phyloP scores from a whole-genome alignment of 768 basidiomycete genomes.

The Hemileccinum impolitum region DNA sequence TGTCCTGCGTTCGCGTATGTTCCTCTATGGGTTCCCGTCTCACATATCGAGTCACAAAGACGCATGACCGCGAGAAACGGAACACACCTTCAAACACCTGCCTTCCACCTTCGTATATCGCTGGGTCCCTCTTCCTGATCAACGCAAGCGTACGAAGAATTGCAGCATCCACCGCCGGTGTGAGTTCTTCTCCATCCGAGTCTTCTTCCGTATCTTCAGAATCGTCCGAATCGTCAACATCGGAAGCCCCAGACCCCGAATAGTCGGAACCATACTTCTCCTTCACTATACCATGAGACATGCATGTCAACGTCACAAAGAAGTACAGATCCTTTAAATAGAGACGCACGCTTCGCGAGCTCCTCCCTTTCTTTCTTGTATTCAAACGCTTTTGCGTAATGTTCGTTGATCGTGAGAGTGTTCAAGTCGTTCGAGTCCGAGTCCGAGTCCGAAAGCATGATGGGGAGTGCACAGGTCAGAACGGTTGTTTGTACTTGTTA shows the following conservation, averaged over 20 bases:
- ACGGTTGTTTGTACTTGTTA: conserved; percentile 25
- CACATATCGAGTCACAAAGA: not conserved
- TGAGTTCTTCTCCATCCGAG: conserved; percentile 92
- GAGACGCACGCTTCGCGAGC: conserved; percentile 63
- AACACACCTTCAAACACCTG: conserved; percentile 76
- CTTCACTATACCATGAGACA: conserved; percentile 50
- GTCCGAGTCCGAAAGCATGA: conserved; percentile 52
- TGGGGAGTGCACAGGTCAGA: too few relatives aligned
- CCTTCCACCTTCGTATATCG: conserved; percentile 71
- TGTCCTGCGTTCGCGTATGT: conserved; percentile 40
- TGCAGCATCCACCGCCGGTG: conserved; percentile 89
- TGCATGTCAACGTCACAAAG: not conserved
- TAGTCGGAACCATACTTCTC: conserved; percentile 82
- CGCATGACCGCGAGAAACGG: not conserved
- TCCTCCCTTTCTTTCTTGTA: conserved; percentile 85
- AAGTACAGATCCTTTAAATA: not conserved
- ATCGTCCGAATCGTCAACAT: conserved; percentile 41
- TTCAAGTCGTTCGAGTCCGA: conserved; percentile 41
- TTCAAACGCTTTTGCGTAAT: conserved; percentile 79
- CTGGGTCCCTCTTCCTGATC: conserved; percentile 79
- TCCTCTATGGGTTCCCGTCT: conserved; percentile 52
- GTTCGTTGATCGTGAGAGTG: conserved; percentile 66
- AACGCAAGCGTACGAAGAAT: conserved; percentile 86
- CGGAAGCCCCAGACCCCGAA: conserved; percentile 31
- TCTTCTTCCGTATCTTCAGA: conserved; percentile 87